Conservation (phyloP, 495 filamentous ascomycete species). For the Lasiosphaeriaceae sp. region DNA sequence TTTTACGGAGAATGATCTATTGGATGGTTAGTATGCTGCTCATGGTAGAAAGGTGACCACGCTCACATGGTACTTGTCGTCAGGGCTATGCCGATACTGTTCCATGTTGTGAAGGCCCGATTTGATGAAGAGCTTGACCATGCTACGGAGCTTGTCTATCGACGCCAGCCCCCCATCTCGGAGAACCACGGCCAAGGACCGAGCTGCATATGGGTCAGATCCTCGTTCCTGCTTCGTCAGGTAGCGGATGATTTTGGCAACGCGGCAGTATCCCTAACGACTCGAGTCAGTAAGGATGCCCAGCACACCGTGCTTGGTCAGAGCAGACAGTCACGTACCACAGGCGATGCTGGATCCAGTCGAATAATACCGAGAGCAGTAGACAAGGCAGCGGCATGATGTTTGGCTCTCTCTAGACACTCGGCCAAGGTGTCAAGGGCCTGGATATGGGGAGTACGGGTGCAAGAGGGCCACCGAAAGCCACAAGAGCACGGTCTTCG, state of each 20-base stretch:
- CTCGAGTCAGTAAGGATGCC: slow-evolving; percentile 6
- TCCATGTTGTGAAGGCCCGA: slow-evolving; percentile 11
- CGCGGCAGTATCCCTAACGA: slow-evolving; percentile 26
- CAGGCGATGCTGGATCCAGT: slow-evolving; percentile 16
- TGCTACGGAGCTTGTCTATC: slow-evolving; percentile 1
- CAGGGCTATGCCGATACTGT: slow-evolving; percentile 4
- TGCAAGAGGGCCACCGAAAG: slow-evolving; percentile 22
- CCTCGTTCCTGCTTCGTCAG: slow-evolving; percentile 7
- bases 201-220: background rate
- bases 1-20: slow-evolving; percentile 18
- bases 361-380: slow-evolving; percentile 23
- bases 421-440: slow-evolving; percentile 20
- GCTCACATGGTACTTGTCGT: slow-evolving; percentile 17
- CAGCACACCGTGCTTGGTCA: background rate
- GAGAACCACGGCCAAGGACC: slow-evolving; percentile 10
- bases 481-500: slow-evolving; percentile 19
- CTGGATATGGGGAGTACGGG: slow-evolving; percentile 10
- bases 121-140: slow-evolving; percentile 15
- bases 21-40: background rate
- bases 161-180: slow-evolving; percentile 2
- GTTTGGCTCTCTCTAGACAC: slow-evolving; percentile 12
- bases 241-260: slow-evolving; percentile 16
- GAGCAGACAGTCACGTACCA: slow-evolving; percentile 9
- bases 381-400: slow-evolving; percentile 20
- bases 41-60: background rate